phyloP scores from a whole-genome alignment of 2,329 filamentous ascomycete genomes.

The Talaromyces sp. region DNA sequence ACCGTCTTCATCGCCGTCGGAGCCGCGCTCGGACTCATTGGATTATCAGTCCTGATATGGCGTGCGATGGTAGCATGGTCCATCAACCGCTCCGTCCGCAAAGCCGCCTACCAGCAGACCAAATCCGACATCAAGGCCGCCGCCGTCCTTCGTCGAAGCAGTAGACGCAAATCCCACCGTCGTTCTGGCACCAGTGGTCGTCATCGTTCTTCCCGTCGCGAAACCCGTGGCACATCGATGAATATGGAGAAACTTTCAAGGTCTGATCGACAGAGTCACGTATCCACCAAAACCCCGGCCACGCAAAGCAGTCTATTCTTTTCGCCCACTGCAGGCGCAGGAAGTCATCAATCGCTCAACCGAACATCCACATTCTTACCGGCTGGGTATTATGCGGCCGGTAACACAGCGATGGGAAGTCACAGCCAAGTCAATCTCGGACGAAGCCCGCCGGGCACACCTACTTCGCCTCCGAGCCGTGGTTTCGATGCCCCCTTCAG shows the following conservation, averaged over 20 bases:
- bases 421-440: slow-evolving; percentile 41
- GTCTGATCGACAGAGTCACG: slow-evolving; percentile 38
- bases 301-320: slow-evolving; percentile 82
- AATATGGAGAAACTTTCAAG: slow-evolving; percentile 53
- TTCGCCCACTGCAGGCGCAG: slow-evolving; percentile 77
- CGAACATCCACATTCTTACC: slow-evolving; percentile 79
- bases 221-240: slow-evolving; percentile 43
- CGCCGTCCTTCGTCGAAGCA: slow-evolving; percentile 52
- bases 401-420: slow-evolving; percentile 53
- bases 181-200: slow-evolving; percentile 25
- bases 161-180: slow-evolving; percentile 34
- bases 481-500: slow-evolving; percentile 32
- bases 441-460: slow-evolving; percentile 65
- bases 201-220: slow-evolving; percentile 25
- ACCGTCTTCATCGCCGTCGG: slow-evolving; percentile 96
- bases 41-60: slow-evolving; percentile 80
- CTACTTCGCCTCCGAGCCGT: slow-evolving; percentile 52
- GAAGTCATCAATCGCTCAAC: slow-evolving; percentile 54
- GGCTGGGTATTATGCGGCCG: slow-evolving; percentile 83
- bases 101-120: slow-evolving; percentile 74
- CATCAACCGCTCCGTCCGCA: slow-evolving; percentile 85
- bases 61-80: slow-evolving; percentile 84
- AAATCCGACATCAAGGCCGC: slow-evolving; percentile 69
- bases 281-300: slow-evolving; percentile 45
- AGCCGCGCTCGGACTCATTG: slow-evolving; percentile 79